Evolutionary conservation across 2,329 filamentous ascomycete species (phyloP), one percentile per base, ranked within the genome.

Genomic region (Zymoseptoria crescenta): DNA sequence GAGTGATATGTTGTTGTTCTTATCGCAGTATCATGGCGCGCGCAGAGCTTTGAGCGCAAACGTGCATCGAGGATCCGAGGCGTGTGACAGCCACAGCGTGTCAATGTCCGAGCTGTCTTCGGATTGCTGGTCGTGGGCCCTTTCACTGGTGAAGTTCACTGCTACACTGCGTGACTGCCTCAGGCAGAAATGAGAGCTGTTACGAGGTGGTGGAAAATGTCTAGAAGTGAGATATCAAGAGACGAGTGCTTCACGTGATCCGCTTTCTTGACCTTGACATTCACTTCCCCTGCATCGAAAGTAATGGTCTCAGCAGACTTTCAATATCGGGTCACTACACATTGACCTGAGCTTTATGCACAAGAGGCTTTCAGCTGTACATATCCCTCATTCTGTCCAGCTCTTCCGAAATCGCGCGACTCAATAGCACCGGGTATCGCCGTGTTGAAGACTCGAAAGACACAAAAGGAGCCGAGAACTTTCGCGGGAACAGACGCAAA

Each of bases 1-100:
- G 35, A 45, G 35, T 45, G 16, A 16, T 13, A 52, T 56, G 57
- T 54, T 27, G 49, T 7, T 8, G 52, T 30, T 53, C 52, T 58
- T 66, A 65, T 60, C 61, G 64, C 13, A 57, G 53, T 50, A 66
- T 61, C 63, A 65, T 65, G 56, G 30, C 24, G 51, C 24, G 20
- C 4, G 10, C 20, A 51, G 24, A 51, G 21, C 8, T 51, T 16
- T 51, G 21, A 13, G 35, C 35, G n/a, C 35, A 45, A n/a, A n/a
- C 16, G 35, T 16, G 35, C 35, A 45, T 45, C 35, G 35, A 45
- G 7, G 10, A 13, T 1, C 35, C 35, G 35, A 45, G 35, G 35
- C 35, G 35, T 45, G 35, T 45, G 35, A 45, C 35, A 45, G n/a
- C 16, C 35, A 45, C 35, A 7, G 13, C 13, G 35, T n/a, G 13